These are phyloP conservation scores for Solanum sitiens DNA, from an alignment of 257 asterid genomes.

Conservation along the genomic window DNA sequence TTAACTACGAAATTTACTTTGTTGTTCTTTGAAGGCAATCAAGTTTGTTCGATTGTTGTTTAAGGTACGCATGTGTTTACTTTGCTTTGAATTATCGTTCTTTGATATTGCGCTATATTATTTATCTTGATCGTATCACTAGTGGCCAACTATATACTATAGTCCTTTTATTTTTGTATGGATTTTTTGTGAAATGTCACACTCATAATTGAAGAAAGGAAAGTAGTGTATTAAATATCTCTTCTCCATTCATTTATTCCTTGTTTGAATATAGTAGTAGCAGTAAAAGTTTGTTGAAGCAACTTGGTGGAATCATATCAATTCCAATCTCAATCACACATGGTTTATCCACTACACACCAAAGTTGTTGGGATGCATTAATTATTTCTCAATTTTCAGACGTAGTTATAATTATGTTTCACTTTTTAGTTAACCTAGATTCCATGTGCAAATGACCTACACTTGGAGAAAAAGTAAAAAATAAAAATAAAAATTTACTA, in stretches of 20 bases:
- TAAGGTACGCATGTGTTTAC: rapidly evolving
- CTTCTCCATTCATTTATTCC: not conserved
- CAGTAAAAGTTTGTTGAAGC: not conserved
- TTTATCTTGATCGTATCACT: not conserved
- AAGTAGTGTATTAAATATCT: not conserved
- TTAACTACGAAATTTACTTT: no score
- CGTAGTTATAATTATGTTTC: not conserved
- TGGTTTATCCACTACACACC: not conserved
- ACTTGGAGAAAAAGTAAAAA: not conserved
- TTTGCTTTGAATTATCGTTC: not conserved
- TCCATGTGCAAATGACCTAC: not conserved
- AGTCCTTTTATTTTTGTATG: not conserved
- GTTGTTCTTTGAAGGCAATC: no score
- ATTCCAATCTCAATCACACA: not conserved
- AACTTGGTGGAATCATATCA: not conserved
- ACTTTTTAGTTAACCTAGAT: not conserved
- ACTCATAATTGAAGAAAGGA: not conserved
- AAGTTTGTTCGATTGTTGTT: no score
- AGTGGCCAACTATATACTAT: not conserved
- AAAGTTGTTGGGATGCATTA: not conserved
- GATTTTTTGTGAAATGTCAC: not conserved
- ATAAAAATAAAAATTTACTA: not conserved
- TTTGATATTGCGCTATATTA: not conserved
- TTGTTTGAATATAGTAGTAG: not conserved
- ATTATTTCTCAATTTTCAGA: not conserved